Conservation (phyloP, 805 yeast species). For the Metschnikowia henanensis region DNA sequence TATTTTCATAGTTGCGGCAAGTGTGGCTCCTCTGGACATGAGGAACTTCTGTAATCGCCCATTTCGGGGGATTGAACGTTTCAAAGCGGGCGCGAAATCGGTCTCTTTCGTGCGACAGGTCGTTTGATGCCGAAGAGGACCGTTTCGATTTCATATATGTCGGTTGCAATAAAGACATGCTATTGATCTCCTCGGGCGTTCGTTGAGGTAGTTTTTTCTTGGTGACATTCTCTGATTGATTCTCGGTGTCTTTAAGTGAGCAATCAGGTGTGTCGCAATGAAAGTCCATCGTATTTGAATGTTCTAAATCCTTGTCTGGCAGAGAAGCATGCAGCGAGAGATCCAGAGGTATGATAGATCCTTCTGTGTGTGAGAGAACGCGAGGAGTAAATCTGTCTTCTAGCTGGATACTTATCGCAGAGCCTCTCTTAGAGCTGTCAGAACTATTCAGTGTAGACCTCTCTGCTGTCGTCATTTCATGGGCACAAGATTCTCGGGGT, state of each 20-base stretch:
- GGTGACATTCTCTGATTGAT: neutral
- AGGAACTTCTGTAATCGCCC: conserved; percentile 5
- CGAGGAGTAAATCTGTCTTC: conserved; percentile 2
- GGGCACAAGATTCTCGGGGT: neutral
- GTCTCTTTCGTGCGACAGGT: conserved; percentile 39
- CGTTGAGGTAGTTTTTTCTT: neutral
- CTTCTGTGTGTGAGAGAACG: neutral
- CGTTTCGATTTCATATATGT: conserved; percentile 25
- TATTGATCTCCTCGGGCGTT: neutral
- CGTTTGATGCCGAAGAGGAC: conserved; percentile 41
- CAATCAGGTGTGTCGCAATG: neutral
- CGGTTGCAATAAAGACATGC: neutral
- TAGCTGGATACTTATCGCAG: neutral
- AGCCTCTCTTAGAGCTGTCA: neutral
- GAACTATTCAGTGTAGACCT: conserved; percentile 1
- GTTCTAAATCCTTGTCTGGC: neutral
- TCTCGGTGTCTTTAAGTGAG: neutral
- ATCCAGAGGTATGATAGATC: conserved; percentile 1
- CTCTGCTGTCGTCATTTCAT: conserved; percentile 1
- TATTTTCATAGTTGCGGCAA: conserved; percentile 38
- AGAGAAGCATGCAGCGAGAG: neutral
- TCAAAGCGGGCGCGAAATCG: conserved; percentile 40
- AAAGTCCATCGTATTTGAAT: too few relatives aligned
- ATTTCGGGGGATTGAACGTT: conserved; percentile 26
- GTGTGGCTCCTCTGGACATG: conserved; percentile 4